phyloP scores from a whole-genome alignment of 768 basidiomycete species.

The Gelatoporia subvermispora region DNA sequence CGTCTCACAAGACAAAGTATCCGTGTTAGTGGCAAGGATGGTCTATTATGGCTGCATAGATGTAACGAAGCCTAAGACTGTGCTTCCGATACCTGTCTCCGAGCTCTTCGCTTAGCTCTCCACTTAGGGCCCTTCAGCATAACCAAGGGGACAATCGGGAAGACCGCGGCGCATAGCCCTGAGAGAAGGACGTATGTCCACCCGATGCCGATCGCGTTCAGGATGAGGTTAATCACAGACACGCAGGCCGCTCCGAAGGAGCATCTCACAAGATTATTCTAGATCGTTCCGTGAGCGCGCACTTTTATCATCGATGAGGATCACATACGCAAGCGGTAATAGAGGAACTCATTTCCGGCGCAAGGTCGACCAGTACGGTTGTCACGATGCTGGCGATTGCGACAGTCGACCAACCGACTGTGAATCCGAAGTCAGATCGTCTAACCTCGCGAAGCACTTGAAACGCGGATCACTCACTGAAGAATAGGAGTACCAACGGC shows the following conservation, averaged over 20 bases:
- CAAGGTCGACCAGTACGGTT: slow-evolving; percentile 62
- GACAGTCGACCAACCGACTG: slow-evolving; percentile 48
- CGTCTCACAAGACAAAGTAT: no score
- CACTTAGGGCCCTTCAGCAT: slow-evolving; percentile 52
- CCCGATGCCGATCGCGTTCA: slow-evolving; percentile 53
- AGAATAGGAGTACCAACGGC: slow-evolving; percentile 46
- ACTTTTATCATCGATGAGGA: neutral
- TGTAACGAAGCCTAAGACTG: no score
- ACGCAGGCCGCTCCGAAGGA: slow-evolving; percentile 54
- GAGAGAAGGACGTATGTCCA: slow-evolving; percentile 69
- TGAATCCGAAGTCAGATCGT: neutral
- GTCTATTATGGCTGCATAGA: no score
- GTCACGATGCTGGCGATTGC: slow-evolving; percentile 51
- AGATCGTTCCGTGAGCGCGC: neutral
- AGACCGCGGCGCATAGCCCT: slow-evolving; percentile 39
- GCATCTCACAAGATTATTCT: slow-evolving; percentile 75
- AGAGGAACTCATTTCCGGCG: slow-evolving; percentile 58
- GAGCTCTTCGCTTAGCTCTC: slow-evolving; percentile 24
- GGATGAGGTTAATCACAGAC: slow-evolving; percentile 57
- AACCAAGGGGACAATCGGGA: slow-evolving; percentile 49
- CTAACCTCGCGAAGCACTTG: neutral
- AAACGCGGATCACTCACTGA: slow-evolving; percentile 25
- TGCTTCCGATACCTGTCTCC: neutral
- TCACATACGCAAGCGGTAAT: slow-evolving; percentile 66
- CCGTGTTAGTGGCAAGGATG: no score